Evolutionary conservation across 495 filamentous ascomycete species (phyloP).

Genomic region (Penicillium coffeae): DNA sequence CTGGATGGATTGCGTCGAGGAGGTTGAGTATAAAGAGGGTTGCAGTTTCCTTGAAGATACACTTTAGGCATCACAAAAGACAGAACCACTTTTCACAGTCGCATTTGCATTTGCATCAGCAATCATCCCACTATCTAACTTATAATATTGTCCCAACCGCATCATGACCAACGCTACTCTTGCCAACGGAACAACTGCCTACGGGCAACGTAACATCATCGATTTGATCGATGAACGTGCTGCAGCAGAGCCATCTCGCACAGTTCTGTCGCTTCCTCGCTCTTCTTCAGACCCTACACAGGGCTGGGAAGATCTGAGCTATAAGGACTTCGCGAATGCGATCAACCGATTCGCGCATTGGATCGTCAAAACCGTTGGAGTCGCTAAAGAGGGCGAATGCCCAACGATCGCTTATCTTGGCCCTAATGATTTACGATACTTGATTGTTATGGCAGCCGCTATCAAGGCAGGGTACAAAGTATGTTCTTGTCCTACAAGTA

Average conservation of each 20-base stretch:
- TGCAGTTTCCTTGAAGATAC: too few species aligned
- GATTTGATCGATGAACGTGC: not conserved
- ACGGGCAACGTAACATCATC: not conserved
- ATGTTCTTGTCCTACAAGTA: too few species aligned
- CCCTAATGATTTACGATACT: not conserved
- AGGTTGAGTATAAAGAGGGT: not conserved
- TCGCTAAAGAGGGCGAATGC: not conserved
- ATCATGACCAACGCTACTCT: too few species aligned
- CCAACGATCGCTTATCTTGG: not conserved
- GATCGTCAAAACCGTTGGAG: not conserved
- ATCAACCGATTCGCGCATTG: not conserved
- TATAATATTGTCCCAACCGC: too few species aligned
- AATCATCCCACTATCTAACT: too few species aligned
- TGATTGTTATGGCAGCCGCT: not conserved
- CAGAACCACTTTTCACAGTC: too few species aligned
- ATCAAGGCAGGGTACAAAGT: not conserved
- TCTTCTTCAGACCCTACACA: not conserved
- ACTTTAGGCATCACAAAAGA: too few species aligned
- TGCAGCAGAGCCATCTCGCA: not conserved
- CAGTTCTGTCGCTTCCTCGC: not conserved
- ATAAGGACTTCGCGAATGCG: not conserved
- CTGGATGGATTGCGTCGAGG: not conserved
- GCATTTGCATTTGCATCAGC: too few species aligned
- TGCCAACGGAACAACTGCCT: not conserved
- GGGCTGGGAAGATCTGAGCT: not conserved